These are phyloP conservation scores for Didymella exigua DNA, from an alignment of 2,329 filamentous ascomycete species.

Conservation along the genomic window DNA sequence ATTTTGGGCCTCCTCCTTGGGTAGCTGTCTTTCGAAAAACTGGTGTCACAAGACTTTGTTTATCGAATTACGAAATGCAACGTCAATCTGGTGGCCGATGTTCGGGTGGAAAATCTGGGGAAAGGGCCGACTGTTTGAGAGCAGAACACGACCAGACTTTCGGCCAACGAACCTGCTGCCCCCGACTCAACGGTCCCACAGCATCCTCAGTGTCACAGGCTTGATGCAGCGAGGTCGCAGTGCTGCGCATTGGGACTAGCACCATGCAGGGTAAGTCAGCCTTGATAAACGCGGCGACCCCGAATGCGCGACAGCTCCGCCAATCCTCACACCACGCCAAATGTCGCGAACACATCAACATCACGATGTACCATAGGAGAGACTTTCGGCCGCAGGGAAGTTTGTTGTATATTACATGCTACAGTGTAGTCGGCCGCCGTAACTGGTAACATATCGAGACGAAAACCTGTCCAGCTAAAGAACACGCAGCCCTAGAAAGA, in stretches of 20 bases:
- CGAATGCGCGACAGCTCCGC: background rate
- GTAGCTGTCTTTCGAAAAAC: too few relatives aligned
- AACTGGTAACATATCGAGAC: constrained; percentile 40
- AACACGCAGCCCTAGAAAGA: constrained; percentile 30
- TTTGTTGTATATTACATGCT: constrained; percentile 36
- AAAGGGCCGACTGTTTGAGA: constrained; percentile 6
- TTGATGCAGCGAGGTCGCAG: background rate
- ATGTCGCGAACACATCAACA: background rate
- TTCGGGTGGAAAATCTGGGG: constrained; percentile 13
- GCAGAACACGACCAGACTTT: background rate
- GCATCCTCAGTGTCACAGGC: background rate
- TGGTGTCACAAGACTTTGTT: background rate
- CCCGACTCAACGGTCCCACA: background rate
- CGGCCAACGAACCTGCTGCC: background rate
- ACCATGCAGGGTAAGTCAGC: background rate
- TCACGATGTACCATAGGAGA: background rate
- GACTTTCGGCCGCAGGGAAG: constrained; percentile 21
- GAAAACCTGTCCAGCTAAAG: constrained; percentile 34
- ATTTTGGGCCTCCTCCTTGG: too few relatives aligned
- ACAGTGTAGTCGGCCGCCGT: constrained; percentile 28
- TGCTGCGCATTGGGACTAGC: background rate
- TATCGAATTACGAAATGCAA: background rate
- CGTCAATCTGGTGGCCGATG: constrained; percentile 7
- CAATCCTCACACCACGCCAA: background rate
- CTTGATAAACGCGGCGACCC: background rate